Conservation (phyloP, 2,329 filamentous ascomycete species). For the Orbilia oligospora region DNA sequence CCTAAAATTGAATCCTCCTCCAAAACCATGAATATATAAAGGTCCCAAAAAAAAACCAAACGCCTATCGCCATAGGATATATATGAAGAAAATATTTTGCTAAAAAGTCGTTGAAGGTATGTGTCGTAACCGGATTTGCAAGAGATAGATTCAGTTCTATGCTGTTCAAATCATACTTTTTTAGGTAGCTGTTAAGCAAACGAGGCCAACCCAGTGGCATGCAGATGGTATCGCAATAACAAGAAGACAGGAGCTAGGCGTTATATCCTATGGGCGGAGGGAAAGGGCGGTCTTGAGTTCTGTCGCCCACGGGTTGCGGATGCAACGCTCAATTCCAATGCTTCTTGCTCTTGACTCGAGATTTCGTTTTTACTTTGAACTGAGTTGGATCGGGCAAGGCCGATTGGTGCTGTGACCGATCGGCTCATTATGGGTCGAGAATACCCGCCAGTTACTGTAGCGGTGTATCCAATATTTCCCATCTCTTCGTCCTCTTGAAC, state of each 20-base stretch:
- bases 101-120: slow-evolving; percentile 33
- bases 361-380: slow-evolving; percentile 14
- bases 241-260: not conserved
- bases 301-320: slow-evolving; percentile 45
- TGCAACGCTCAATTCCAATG: slow-evolving; percentile 51
- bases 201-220: slow-evolving; percentile 9
- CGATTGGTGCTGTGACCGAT: slow-evolving; percentile 49
- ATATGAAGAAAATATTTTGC: slow-evolving; percentile 12
- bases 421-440: slow-evolving; percentile 36
- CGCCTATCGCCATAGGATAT: slow-evolving; percentile 47
- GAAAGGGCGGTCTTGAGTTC: slow-evolving; percentile 47
- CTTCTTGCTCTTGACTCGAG: slow-evolving; percentile 51
- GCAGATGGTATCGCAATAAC: slow-evolving; percentile 5
- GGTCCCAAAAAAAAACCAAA: slow-evolving; percentile 38
- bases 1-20: slow-evolving; percentile 27
- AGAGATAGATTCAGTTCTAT: slow-evolving; percentile 37
- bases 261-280: slow-evolving; percentile 49
- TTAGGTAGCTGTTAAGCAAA: slow-evolving; percentile 8
- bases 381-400: slow-evolving; percentile 29
- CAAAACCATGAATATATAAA: slow-evolving; percentile 11
- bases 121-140: slow-evolving; percentile 24
- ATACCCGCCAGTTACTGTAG: slow-evolving; percentile 32
- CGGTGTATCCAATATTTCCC: slow-evolving; percentile 42
- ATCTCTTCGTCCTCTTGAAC: slow-evolving; percentile 50
- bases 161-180: slow-evolving; percentile 54